phyloP scores from a whole-genome alignment of 805 yeast species.

The Pichia ethanolica region DNA sequence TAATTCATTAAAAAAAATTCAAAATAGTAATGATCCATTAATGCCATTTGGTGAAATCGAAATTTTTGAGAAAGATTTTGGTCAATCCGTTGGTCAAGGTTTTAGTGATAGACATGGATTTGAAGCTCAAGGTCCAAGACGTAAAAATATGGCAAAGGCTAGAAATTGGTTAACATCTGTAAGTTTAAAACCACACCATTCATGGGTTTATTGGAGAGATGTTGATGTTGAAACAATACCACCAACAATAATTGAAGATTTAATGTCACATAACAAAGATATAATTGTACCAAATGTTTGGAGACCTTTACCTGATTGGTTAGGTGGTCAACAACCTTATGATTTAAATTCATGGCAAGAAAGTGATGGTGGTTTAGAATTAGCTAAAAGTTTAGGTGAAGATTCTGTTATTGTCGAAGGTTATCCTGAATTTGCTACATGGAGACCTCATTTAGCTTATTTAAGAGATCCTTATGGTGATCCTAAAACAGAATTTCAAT shows the following conservation, averaged over 20 bases:
- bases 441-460: constrained; percentile 96
- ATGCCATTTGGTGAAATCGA: constrained; percentile 77
- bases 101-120: constrained; percentile 92
- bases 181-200: constrained; percentile 84
- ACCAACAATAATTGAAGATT: constrained; percentile 75
- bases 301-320: constrained; percentile 84
- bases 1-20: constrained; percentile 51
- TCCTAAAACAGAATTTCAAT: constrained; percentile 84
- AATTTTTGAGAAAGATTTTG: constrained; percentile 86
- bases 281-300: constrained; percentile 93
- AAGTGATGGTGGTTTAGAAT: constrained; percentile 69
- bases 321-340: constrained; percentile 78
- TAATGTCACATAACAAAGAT: constrained; percentile 87
- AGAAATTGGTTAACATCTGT: constrained; percentile 88
- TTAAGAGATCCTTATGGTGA: constrained; percentile 92
- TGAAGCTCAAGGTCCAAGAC: constrained; percentile 90
- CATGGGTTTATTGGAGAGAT: constrained; percentile 97
- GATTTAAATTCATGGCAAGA: constrained; percentile 85
- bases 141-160: constrained; percentile 93
- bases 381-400: constrained; percentile 74
- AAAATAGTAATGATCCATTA: constrained; percentile 52
- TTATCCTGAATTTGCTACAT: constrained; percentile 92
- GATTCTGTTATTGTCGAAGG: constrained; percentile 98
- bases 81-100: constrained; percentile 88
- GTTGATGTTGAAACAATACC: constrained; percentile 95